Evolutionary conservation across 2,329 filamentous ascomycete genomes (phyloP).

Genomic region (Tolypocladium cylindrosporum): DNA sequence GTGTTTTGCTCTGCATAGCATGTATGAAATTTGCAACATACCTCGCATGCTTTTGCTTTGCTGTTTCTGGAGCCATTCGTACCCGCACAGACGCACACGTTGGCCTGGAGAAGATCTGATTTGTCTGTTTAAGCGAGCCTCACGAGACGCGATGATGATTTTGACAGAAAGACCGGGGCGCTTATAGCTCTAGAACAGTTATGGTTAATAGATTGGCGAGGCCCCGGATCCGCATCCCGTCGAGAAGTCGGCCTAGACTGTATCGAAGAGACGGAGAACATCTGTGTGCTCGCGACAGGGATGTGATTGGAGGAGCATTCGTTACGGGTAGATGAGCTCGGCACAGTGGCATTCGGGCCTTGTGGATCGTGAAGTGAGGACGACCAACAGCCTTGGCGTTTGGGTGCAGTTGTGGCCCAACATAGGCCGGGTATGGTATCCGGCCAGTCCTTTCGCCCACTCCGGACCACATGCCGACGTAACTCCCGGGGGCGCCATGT

Average conservation of each 20-base stretch:
- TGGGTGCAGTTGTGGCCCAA: background rate
- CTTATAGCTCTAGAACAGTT: background rate
- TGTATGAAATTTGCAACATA: background rate
- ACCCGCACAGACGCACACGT: background rate
- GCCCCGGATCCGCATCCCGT: background rate
- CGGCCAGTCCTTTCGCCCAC: background rate
- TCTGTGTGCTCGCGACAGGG: background rate
- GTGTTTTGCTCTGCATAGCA: background rate
- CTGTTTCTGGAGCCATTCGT: background rate
- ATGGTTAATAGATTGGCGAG: background rate
- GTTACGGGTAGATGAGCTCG: background rate
- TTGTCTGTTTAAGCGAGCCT: background rate
- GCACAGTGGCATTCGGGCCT: background rate
- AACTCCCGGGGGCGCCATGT: background rate
- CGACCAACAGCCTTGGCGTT: background rate
- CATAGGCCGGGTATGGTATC: background rate
- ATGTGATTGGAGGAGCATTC: background rate
- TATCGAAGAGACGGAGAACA: too few relatives aligned
- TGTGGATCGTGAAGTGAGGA: background rate
- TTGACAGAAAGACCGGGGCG: background rate
- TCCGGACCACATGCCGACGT: background rate
- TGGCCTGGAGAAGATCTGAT: background rate
- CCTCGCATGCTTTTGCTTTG: background rate
- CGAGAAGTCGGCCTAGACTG: background rate
- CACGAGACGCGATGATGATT: background rate